A percentile compares a stretch with the other conserved stretches of the same genome.
phyloP scores from a whole-genome alignment of 306 rosid species.

The Dryas drummondii region DNA sequence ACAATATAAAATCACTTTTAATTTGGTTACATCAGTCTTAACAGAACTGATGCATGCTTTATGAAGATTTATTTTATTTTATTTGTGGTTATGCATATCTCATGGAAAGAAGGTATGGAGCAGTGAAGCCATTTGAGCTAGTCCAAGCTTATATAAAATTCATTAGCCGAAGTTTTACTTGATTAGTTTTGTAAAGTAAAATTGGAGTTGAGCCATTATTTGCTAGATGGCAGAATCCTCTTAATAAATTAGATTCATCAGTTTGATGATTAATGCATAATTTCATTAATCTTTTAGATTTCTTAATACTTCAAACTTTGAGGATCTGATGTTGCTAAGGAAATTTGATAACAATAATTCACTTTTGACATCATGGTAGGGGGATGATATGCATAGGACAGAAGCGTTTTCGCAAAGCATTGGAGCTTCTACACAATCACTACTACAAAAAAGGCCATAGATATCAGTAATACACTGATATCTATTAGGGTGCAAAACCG shows the following conservation, averaged over 20 bases:
- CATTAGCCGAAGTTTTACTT: background rate
- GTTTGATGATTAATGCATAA: background rate
- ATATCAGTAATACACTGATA: no score
- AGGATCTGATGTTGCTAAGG: slow-evolving; percentile 7
- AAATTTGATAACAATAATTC: slow-evolving; percentile 25
- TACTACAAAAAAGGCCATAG: no score
- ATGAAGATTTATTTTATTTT: background rate
- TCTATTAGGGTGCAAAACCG: no score
- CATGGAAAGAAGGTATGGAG: background rate
- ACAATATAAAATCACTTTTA: no score
- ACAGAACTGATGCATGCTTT: background rate
- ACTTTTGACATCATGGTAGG: slow-evolving; percentile 44
- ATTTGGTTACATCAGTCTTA: background rate
- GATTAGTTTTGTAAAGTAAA: background rate
- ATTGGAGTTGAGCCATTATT: background rate
- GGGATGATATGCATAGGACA: slow-evolving; percentile 95
- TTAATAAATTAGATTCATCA: background rate
- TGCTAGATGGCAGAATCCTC: background rate
- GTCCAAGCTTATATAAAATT: background rate
- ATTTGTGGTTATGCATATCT: background rate
- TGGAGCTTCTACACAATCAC: slow-evolving; percentile 95
- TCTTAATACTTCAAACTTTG: slow-evolving; percentile 15
- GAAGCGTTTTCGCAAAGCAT: slow-evolving; percentile 73
- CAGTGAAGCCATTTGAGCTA: background rate
- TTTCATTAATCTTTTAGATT: slow-evolving; percentile 13